Percentiles rank a stretch among this genome's conserved stretches.
Evolutionary conservation across 257 asterid genomes (phyloP).

Genomic region (Solanum corneliomulleri): DNA sequence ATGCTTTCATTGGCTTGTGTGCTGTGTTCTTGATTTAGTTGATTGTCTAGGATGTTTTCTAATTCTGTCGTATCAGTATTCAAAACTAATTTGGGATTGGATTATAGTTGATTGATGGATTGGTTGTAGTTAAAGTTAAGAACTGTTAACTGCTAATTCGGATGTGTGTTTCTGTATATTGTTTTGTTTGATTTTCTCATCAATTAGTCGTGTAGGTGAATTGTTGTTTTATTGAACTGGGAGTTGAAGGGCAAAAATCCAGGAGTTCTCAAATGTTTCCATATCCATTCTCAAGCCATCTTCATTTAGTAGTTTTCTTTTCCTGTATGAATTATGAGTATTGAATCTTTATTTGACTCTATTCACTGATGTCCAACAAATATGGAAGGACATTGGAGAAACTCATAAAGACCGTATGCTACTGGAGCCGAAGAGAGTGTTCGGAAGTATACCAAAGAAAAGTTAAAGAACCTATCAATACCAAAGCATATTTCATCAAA

Average conservation of each 20-base stretch:
- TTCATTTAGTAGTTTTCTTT: neutral
- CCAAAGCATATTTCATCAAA: neutral
- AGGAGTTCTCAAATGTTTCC: neutral
- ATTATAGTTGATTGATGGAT: neutral
- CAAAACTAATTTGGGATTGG: neutral
- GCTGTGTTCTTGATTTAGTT: neutral
- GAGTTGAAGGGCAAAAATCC: neutral
- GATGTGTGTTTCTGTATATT: neutral
- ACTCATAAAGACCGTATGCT: neutral
- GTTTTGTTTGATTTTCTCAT: neutral
- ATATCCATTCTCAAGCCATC: neutral
- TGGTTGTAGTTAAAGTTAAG: neutral
- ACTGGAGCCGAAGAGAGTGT: neutral
- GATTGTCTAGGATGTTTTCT: neutral
- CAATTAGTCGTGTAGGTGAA: neutral
- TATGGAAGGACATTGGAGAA: conserved; percentile 1
- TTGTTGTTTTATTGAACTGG: neutral
- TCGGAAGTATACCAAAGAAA: neutral
- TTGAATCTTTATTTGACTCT: neutral
- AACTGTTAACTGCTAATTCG: neutral
- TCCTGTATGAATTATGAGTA: neutral
- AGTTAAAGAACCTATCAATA: neutral
- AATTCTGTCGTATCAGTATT: neutral
- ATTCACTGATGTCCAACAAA: neutral
- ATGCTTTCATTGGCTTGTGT: neutral